Percentiles rank a stretch among this genome's conserved stretches.
Evolutionary conservation across 768 basidiomycete species (phyloP).

Genomic region (Mycena galopus): DNA sequence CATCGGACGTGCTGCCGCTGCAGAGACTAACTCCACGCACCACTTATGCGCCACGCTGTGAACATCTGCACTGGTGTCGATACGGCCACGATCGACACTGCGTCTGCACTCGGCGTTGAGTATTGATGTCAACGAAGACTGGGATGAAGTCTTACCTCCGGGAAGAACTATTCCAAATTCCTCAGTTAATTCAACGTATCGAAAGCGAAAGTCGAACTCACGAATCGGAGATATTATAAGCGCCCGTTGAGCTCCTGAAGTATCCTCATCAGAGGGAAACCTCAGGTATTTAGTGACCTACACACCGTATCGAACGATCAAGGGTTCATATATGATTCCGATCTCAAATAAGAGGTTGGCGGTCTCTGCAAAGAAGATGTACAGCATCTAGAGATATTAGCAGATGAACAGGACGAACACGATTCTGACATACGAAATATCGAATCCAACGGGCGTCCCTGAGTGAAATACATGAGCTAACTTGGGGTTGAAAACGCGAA

Average conservation of each 20-base stretch:
- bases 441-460: conserved; percentile 32
- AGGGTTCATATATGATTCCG: conserved; percentile 33
- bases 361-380: conserved; percentile 27
- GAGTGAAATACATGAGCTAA: not conserved
- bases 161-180: conserved; percentile 13
- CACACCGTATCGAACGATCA: conserved; percentile 32
- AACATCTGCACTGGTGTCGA: conserved; percentile 35
- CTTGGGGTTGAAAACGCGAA: not conserved
- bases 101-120: not conserved
- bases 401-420: not conserved
- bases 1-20: not conserved
- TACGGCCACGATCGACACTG: conserved; percentile 18
- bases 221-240: conserved; percentile 24
- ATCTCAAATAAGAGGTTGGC: conserved; percentile 26
- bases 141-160: conserved; percentile 21
- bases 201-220: not conserved
- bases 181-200: not conserved
- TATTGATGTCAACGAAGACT: not conserved
- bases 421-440: conserved; percentile 19
- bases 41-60: conserved; percentile 35
- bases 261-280: not conserved
- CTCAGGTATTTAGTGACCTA: not conserved
- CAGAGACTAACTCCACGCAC: not conserved
- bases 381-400: conserved; percentile 20
- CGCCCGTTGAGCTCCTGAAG: conserved; percentile 21